Conservation (phyloP, 768 basidiomycete genomes). For the Tephrocybe sp. region DNA sequence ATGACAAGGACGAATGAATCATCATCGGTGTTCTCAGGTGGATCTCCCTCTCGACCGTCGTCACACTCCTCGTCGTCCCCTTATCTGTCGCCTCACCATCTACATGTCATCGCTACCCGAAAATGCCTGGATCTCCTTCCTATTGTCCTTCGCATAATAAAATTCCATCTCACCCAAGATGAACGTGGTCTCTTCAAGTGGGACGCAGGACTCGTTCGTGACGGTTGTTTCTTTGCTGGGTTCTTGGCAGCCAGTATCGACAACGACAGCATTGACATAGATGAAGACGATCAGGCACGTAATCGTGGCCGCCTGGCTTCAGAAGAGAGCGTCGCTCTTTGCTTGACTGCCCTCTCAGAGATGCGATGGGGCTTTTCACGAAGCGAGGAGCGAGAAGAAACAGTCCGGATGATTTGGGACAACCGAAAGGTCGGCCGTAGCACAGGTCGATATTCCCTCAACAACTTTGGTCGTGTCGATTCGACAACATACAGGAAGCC, state of each 20-base stretch:
- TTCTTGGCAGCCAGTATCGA: slow-evolving; percentile 69
- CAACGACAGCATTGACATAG: slow-evolving; percentile 35
- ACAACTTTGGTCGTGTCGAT: slow-evolving; percentile 5
- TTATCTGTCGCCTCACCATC: slow-evolving; percentile 43
- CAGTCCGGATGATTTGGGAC: slow-evolving; percentile 53
- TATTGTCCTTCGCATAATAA: slow-evolving; percentile 47
- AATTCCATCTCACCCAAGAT: slow-evolving; percentile 41
- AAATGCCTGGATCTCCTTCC: slow-evolving; percentile 53
- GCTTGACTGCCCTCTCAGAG: slow-evolving; percentile 71
- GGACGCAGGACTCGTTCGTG: slow-evolving; percentile 83
- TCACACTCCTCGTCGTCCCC: slow-evolving; percentile 43
- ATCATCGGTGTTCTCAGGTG: slow-evolving; percentile 36
- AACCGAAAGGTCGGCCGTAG: slow-evolving; percentile 34
- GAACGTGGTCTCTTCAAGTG: slow-evolving; percentile 65
- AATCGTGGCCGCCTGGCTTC: slow-evolving; percentile 25
- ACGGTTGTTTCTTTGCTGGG: slow-evolving; percentile 88
- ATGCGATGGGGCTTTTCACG: slow-evolving; percentile 83
- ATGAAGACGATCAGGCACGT: slow-evolving; percentile 32
- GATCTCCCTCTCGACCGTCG: slow-evolving; percentile 46
- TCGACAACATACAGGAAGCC: slow-evolving; percentile 16
- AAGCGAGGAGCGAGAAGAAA: slow-evolving; percentile 68
- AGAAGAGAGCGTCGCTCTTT: slow-evolving; percentile 51
- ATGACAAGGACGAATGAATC: slow-evolving; percentile 9
- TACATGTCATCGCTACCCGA: slow-evolving; percentile 46
- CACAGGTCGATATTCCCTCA: slow-evolving; percentile 14